phyloP scores from a whole-genome alignment of 768 basidiomycete genomes.

The Lentinula sp. region DNA sequence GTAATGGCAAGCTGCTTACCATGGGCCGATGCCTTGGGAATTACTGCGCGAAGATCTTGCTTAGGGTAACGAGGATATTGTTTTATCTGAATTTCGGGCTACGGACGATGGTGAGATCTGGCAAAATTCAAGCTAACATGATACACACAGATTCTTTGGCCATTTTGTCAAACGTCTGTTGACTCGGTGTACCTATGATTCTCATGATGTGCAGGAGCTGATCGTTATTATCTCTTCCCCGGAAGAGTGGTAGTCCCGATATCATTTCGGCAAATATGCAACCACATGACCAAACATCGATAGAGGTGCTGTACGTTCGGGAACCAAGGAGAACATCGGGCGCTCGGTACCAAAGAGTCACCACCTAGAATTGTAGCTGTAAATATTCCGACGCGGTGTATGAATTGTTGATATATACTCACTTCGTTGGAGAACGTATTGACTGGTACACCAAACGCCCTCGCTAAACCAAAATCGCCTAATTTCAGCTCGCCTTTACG shows the following conservation, averaged over 20 bases:
- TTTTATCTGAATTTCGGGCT: slow-evolving; percentile 83
- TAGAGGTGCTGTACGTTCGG: slow-evolving; percentile 94
- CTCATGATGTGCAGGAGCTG: slow-evolving; percentile 98
- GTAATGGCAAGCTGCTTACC: slow-evolving; percentile 34
- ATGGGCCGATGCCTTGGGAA: slow-evolving; percentile 82
- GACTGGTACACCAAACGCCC: slow-evolving; percentile 97
- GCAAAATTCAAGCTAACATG: neutral
- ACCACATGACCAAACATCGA: slow-evolving; percentile 98
- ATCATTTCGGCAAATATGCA: slow-evolving; percentile 99
- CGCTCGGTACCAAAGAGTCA: slow-evolving; percentile 97
- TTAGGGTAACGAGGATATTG: slow-evolving; percentile 85
- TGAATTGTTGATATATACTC: neutral
- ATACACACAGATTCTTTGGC: slow-evolving; percentile 76
- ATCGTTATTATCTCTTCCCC: slow-evolving; percentile 95
- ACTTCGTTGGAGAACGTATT: slow-evolving; percentile 98
- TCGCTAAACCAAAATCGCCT: slow-evolving; percentile 95
- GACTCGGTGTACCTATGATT: slow-evolving; percentile 92
- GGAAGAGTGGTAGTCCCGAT: slow-evolving; percentile 91
- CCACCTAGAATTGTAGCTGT: slow-evolving; percentile 51
- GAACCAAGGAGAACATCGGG: slow-evolving; percentile 97
- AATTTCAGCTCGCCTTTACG: slow-evolving; percentile 95
- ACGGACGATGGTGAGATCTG: slow-evolving; percentile 7
- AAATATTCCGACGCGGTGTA: neutral
- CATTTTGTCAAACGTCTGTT: slow-evolving; percentile 84
- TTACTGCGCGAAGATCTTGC: slow-evolving; percentile 71